A percentile compares a stretch with the other conserved stretches of the same genome.
Evolutionary conservation across 2,329 filamentous ascomycete genomes (phyloP).

Genomic region (Penicillium sp.): DNA sequence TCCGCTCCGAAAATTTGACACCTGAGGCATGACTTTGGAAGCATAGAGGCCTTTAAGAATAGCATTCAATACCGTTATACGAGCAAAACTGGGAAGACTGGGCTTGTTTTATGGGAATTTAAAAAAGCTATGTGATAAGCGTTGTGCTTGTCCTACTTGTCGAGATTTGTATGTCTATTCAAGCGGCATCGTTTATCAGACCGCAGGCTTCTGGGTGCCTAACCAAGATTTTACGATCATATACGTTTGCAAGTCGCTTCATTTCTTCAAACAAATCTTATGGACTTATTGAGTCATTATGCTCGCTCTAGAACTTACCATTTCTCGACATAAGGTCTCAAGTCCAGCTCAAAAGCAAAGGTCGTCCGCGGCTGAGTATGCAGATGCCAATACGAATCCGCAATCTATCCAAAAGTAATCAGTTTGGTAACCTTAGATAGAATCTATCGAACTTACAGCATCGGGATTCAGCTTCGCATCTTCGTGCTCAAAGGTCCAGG

Average conservation of each 20-base stretch:
- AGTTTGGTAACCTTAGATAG: background rate
- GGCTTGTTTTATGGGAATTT: background rate
- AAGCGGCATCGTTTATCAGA: background rate
- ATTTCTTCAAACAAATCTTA: background rate
- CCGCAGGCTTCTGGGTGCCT: background rate
- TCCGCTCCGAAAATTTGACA: background rate
- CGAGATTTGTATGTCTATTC: background rate
- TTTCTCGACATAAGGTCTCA: conserved; percentile 77
- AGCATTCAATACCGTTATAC: background rate
- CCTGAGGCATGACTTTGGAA: background rate
- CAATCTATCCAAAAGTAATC: conserved; percentile 57
- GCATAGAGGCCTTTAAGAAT: background rate
- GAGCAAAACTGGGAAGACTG: background rate
- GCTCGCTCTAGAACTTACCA: conserved; percentile 50
- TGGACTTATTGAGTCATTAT: no score
- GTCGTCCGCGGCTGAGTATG: conserved; percentile 74
- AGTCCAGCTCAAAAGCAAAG: conserved; percentile 77
- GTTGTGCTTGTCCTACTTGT: background rate
- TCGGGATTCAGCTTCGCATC: conserved; percentile 70
- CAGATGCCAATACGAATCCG: conserved; percentile 78
- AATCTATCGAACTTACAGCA: conserved; percentile 52
- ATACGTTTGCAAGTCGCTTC: background rate
- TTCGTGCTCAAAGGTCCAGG: conserved; percentile 52
- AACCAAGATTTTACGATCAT: background rate
- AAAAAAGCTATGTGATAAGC: background rate